Conservation (phyloP, 2,329 filamentous ascomycete species). For the Pseudopyrenochaeta lycopersici region DNA sequence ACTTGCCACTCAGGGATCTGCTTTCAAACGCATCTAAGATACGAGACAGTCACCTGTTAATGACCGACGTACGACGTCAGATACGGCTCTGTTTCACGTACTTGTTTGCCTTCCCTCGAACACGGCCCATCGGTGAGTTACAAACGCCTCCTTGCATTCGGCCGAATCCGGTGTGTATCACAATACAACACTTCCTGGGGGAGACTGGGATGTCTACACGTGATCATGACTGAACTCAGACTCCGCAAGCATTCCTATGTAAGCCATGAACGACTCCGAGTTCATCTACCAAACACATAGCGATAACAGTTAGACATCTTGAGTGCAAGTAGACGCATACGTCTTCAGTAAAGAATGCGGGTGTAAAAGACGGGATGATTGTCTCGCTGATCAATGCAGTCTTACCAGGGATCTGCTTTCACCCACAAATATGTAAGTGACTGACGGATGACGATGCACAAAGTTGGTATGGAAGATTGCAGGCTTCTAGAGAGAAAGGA, state of each 20-base stretch:
- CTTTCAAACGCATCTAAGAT: conserved; percentile 15
- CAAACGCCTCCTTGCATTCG: conserved; percentile 35
- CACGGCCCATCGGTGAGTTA: conserved; percentile 25
- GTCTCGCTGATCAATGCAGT: not conserved
- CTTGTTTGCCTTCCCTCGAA: conserved; percentile 18
- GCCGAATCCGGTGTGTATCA: conserved; percentile 30
- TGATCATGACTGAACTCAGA: conserved; percentile 14
- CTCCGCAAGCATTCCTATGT: conserved; percentile 34
- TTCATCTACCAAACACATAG: conserved; percentile 8
- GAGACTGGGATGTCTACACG: conserved; percentile 18
- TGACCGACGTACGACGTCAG: conserved; percentile 40
- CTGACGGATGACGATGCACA: not conserved
- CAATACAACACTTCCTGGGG: conserved; percentile 20
- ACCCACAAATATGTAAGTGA: not conserved
- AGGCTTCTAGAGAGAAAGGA: not conserved
- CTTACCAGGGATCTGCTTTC: not conserved
- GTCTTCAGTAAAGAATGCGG: conserved; percentile 16
- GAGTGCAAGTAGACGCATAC: not conserved
- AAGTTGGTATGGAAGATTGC: not conserved
- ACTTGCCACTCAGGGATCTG: conserved; percentile 11
- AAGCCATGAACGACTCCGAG: conserved; percentile 33
- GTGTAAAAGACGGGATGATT: not conserved
- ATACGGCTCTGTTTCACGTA: conserved; percentile 37
- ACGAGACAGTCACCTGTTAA: conserved; percentile 27
- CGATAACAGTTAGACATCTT: conserved; percentile 7